Base-by-base conservation (phyloP, 1,284 basidiomycete genomes). In the Sanguinoderma infundibulare region DNA sequence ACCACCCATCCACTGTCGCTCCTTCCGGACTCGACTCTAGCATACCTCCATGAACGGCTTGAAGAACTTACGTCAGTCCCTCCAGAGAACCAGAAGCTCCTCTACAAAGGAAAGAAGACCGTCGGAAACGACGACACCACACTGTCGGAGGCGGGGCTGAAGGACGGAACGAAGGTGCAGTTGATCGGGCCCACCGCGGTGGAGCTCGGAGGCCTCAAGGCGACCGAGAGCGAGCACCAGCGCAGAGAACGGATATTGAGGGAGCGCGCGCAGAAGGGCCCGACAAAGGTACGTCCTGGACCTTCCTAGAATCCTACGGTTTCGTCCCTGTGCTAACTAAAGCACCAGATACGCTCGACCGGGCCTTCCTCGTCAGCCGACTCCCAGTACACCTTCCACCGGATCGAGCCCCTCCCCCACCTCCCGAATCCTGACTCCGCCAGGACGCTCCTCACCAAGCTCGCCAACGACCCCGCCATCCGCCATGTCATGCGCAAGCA, bases 391-490 rank as follows among this genome's bases (percentile, higher is more conserved):
- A 78, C 80, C 20, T 92, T 92, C 71, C 88, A 91, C 67, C 75
- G 80, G 52, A 76, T 91, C 42, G 80, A 81, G 53, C 84, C 90
- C 0, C 78, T 92, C 3, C 67, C 78, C 3, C 84, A 91, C 66
- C 81, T 92, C 6, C 89, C 90, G 0, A 80, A 84, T 55, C 87
- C 90, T 2, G 75, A 78, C 3, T 77, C 81, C 15, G 89, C 90
- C 0, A 74, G 78, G 5, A 75, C 78, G 2, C 69, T 88, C 1
- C 79, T 91, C 2, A 77, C 76, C 4, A 84, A 81, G 53, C 78
- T 92, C 5, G 79, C 90, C 6, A 77, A 82, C n/a, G 90, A 92
- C 68, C 84, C 86, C 8, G 89, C 88, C 0, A 87, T 92, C 53
- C 76, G 74, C 20, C 84, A 90, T 68, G 71, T 92, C 62, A 91